Base-by-base conservation (phyloP, 768 basidiomycete genomes). In the Lactifluus piperatus region DNA sequence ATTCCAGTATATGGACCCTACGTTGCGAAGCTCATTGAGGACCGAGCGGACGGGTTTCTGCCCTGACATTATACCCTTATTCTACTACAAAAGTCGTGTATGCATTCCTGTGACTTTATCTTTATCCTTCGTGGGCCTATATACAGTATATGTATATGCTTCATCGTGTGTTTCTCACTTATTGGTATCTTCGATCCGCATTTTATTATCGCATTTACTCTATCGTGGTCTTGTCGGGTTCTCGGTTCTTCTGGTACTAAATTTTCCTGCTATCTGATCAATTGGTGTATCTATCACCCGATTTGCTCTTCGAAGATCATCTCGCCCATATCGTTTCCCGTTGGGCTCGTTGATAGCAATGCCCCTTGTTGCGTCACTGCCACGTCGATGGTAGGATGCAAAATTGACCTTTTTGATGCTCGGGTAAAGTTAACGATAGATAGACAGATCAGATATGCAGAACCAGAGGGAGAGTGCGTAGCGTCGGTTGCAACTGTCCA, bases 1-100 rank as follows among this genome's bases (percentile, higher is more conserved):
- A 94, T 94, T 57, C 90, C 90, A 2, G 84, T 87, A 0, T 69
- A 85, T 64, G 88, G 86, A 0, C 80, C 81, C 16, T 73, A 74
- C 0, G 74, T 94, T 10, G 85, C 81, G 1, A 75, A 79, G 65
- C 71, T 92, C 27, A 84, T 94, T 39, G 88, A 91, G 66, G 84
- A 87, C 54, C 80, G 85, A 46, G 69, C 85, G 43, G 74, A 77
- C 5, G 73, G 72, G 16, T 24, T 58, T 18, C 56, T 72, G 8
- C 67, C 68, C 30, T 51, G 11, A 27, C n/a, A n/a, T n/a, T n/a
- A 54, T 22, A 26, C n/a, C 44, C 9, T 26, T 10, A 10, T 18
- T 5, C 18, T 27, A 3, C 26, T 41, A 32, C n/a, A 11, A 14
- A 39, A 32, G 48, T 34, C 10, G 37, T 39, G 51, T 51, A 24